These are phyloP conservation scores for Nepenthes gracilis DNA, from an alignment of 148 eudicot species.

Conservation along the genomic window DNA sequence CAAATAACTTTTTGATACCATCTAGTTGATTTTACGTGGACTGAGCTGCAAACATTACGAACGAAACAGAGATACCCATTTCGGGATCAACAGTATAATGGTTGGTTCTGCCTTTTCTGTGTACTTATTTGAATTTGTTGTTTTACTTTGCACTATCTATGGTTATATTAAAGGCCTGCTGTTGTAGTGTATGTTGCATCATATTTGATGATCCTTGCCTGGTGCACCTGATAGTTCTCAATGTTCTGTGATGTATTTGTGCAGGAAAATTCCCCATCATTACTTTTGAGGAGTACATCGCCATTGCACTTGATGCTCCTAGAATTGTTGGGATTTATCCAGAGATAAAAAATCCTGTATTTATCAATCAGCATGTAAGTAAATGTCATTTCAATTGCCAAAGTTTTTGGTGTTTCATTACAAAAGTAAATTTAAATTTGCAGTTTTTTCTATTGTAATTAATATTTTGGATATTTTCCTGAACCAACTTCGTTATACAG, in stretches of 20 bases:
- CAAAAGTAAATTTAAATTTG: too few relatives aligned
- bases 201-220: not conserved
- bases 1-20: not conserved
- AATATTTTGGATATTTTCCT: not conserved
- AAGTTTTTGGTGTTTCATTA: too few relatives aligned
- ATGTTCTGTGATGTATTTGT: not conserved
- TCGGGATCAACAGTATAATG: slow-evolving; percentile 87
- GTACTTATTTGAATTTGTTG: not conserved
- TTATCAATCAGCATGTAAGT: slow-evolving; percentile 81
- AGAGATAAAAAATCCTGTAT: slow-evolving; percentile 85
- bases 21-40: slow-evolving; percentile 88
- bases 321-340: slow-evolving; percentile 97
- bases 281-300: slow-evolving; percentile 85
- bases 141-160: not conserved
- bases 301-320: slow-evolving; percentile 83
- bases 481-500: not conserved
- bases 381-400: not conserved
- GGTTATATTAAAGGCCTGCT: not conserved
- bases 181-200: not conserved
- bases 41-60: slow-evolving; percentile 71
- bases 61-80: slow-evolving; percentile 68
- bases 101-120: slow-evolving; percentile 21
- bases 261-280: slow-evolving; percentile 84
- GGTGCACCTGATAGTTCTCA: too few relatives aligned
- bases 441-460: too few relatives aligned